Evolutionary conservation across 2,329 filamentous ascomycete genomes (phyloP), one percentile per base, ranked within the genome.

Genomic region (Xylariaceae sp.): DNA sequence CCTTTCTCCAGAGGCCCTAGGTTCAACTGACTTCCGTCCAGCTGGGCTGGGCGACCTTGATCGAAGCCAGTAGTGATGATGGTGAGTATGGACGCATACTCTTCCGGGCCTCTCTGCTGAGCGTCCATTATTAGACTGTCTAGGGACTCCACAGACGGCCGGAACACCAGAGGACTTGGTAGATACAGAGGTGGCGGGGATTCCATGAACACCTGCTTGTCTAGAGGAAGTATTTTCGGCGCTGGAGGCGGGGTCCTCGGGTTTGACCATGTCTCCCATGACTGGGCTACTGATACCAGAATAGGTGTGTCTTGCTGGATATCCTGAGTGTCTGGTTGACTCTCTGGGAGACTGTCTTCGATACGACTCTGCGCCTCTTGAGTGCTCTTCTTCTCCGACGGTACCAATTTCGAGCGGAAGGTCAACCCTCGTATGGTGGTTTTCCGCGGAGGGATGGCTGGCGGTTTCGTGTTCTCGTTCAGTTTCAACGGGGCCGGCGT

Each of bases 1-100:
- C 53, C 53, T 44, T 56, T 53, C 55, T 30, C 42, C 53, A 23
- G 35, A 56, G 35, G 17, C 15, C 50, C 44, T 58, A 47, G 37
- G 30, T 37, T 45, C 35, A 49, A 53, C 42, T 50, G 61, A 56
- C 8, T 51, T 45, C 30, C 58, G 52, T 58, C 55, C 30, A 18
- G 9, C 53, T 45, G 64, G 64, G 18, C 64, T 63, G 55, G 61
- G 59, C 34, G 68, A 62, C 53, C 59, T 69, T 44, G 76, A 73
- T 58, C 74, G 73, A 63, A 79, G 62, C 82, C 82, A 85, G 75
- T 85, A 85, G 73, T 85, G 82, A 70, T 85, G 82, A 66, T 86
- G 82, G 66, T 86, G 83, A 64, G 79, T 82, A 69, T 85, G 82
- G 59, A 83, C 65, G 66, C 82, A 83, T 64, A 80, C 67, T 62